Evolutionary conservation across 2,329 filamentous ascomycete genomes (phyloP), one percentile per base, ranked within the genome.

Genomic region (Arthrobotrys entomopaga): DNA sequence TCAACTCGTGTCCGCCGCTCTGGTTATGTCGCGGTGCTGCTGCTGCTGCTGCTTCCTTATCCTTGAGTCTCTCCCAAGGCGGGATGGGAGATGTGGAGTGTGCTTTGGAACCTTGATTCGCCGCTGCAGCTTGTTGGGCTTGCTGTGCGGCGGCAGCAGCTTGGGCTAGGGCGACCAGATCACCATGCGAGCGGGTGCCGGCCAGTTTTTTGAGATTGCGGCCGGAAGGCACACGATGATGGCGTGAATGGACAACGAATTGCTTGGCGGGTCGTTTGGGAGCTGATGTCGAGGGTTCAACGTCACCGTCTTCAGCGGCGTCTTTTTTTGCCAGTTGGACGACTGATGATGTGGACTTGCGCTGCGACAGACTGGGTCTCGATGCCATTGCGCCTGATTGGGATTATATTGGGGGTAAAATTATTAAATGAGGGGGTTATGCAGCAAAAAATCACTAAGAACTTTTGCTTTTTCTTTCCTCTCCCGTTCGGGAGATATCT

Each of bases 211-310:
- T 75, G 43, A 69, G 65, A 56, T 75, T 70, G 26, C 65, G 65
- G 46, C 65, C 71, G 16, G 65, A 69, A 26, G 71, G 71, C 26
- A 75, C 71, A 59, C 71, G 71, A 61, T 75, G 58, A 58, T 75
- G 71, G 59, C 71, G 71, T 65, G 71, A 59, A 54, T 75, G 71
- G 46, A 75, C 71, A 63, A 70, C 71, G 71, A 70, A 75, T 57
- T 75, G 71, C 53, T 75, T 75, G 40, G 71, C 56, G 7, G 46
- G 58, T 49, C 65, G 58, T 69, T 75, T 75, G 49, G 64, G 71
- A 26, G 65, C 58, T 22, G 71, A 70, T 58, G 71, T 70, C 64
- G 71, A 75, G 58, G 64, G 63, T 61, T 74, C 65, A 65, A 70
- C 64, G 71, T 75, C 65, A 70, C 71, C 71, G 58, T 75, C 65